These are phyloP conservation scores for Trichoderma afroharzianum DNA, from an alignment of 2,329 filamentous ascomycete genomes.

Conservation along the genomic window DNA sequence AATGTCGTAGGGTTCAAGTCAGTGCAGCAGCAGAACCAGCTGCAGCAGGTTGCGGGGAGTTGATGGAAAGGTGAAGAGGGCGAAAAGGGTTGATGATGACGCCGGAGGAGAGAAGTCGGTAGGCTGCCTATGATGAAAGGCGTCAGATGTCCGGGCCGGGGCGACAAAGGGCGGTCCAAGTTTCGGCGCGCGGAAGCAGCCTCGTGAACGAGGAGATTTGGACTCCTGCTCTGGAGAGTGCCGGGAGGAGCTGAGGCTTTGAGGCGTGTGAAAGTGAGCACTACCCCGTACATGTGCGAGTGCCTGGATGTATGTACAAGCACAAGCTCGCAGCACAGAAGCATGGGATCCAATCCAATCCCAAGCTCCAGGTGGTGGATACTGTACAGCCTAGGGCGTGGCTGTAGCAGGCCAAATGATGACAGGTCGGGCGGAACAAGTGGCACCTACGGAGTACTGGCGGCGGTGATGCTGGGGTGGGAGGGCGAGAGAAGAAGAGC, in stretches of 20 bases:
- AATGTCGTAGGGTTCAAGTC: slow-evolving; percentile 5
- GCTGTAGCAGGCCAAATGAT: slow-evolving; percentile 19
- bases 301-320: slow-evolving; percentile 1
- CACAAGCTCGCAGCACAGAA: neutral
- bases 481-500: neutral
- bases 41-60: slow-evolving; percentile 11
- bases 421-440: slow-evolving; percentile 19
- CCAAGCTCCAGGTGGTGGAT: neutral
- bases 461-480: slow-evolving; percentile 15
- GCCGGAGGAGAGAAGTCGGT: neutral
- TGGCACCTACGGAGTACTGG: slow-evolving; percentile 19
- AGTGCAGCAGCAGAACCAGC: slow-evolving; percentile 10
- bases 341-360: neutral
- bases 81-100: neutral
- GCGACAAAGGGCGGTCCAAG: slow-evolving; percentile 7
- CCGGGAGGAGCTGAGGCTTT: slow-evolving; percentile 11
- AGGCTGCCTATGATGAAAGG: slow-evolving; percentile 13
- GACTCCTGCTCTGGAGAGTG: neutral
- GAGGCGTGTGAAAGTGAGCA: slow-evolving; percentile 13
- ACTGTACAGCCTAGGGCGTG: slow-evolving; percentile 12
- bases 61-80: neutral
- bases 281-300: slow-evolving; percentile 10
- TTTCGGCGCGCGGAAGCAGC: slow-evolving; percentile 18
- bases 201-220: slow-evolving; percentile 17
- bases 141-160: slow-evolving; percentile 8